Base-by-base conservation (phyloP, 306 rosid genomes). In the Castanospermum australe region DNA sequence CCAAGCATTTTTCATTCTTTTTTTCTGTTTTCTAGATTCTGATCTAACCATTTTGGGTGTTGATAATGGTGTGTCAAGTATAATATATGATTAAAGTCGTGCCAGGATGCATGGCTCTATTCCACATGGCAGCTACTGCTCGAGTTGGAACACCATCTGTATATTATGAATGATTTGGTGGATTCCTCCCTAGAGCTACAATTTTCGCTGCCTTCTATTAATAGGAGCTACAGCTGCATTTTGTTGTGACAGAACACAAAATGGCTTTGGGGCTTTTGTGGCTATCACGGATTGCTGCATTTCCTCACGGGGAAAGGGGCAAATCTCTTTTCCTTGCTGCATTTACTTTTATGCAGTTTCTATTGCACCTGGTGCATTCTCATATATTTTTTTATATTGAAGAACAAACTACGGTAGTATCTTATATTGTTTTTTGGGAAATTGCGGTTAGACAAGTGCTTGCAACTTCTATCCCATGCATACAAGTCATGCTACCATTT, bases 121-220 rank as follows among this genome's bases (percentile, higher is more conserved):
- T 57, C 21, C 7, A 38, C 55, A 39, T 21, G 77, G 39, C 38
- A 72, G 73, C 73, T 38, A 54, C 33, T 41, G 70, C 45, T 79
- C 30, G 52, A 75, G 71, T 32, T 68, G 79, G 70, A 69, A 62
- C 84, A 67, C 79, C 79, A 63, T 76, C 61, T 91, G 84, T 82
- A 87, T 79, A 82, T 73, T 79, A 82, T 73, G 68, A 72, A 66
- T 33, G 83, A 33, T 45, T 45, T 70, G 84, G 84, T 82, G 75
- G 64, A 59, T 72, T 77, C 80, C 85, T 24, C 6, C 9, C 69
- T 39, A 55, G 36, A 63, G 22, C 78, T 57, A 15, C 45, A 42
- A 17, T 70, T 24, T 36, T 13, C 60, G 44, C 6, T 33, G 55
- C 18, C 30, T 59, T 82, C 67, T 39, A 4, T 67, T 67, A 59